Conservation (phyloP, 257 asterid species). For the Solanum lycopersicoides region DNA sequence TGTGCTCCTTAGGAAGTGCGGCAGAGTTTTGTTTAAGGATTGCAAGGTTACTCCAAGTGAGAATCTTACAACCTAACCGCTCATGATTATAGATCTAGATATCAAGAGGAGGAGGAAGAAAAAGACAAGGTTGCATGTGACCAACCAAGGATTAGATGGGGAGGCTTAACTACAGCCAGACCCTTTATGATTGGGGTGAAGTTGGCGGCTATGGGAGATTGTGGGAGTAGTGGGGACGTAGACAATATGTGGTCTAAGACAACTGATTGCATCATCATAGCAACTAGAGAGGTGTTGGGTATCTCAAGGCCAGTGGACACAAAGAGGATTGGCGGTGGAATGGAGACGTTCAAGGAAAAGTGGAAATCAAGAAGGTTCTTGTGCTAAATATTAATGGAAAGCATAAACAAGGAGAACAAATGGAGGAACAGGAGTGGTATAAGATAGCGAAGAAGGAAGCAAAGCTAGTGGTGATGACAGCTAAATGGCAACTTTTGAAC, state of each 20-base stretch:
- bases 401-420: neutral
- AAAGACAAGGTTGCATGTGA: no score
- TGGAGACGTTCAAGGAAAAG: neutral
- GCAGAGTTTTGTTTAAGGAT: neutral
- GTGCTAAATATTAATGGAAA: neutral
- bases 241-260: neutral
- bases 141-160: no score
- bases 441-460: neutral
- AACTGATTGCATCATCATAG: neutral
- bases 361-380: neutral
- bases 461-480: neutral
- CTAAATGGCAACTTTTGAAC: neutral
- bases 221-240: neutral
- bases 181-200: neutral
- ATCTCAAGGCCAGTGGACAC: neutral
- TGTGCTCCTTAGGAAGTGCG: neutral
- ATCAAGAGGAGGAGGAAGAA: no score
- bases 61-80: no score
- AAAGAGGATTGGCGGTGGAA: neutral
- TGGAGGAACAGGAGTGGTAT: neutral
- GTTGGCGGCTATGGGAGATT: neutral
- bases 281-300: neutral
- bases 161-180: no score
- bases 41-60: no score
- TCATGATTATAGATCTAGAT: no score